A percentile compares a stretch with the other conserved stretches of the same genome.
phyloP scores from a whole-genome alignment of 495 filamentous ascomycete species.

The Penicillium arizonense region DNA sequence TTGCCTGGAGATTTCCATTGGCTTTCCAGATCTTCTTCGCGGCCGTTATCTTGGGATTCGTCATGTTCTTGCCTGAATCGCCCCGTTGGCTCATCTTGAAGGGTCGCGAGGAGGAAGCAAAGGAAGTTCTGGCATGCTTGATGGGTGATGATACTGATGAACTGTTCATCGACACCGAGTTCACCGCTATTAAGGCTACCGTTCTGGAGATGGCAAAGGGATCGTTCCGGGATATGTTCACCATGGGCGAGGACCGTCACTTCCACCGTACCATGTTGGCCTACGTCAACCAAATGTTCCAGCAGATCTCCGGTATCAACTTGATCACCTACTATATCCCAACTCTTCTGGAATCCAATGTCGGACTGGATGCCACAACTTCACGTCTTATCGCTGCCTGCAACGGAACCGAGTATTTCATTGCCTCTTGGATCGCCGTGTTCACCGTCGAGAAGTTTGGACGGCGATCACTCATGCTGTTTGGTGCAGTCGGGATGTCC shows the following conservation, averaged over 20 bases:
- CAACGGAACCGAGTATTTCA: slow-evolving; percentile 73
- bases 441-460: slow-evolving; percentile 70
- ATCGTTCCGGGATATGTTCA: slow-evolving; percentile 67
- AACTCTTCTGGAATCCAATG: slow-evolving; percentile 58
- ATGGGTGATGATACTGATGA: slow-evolving; percentile 53
- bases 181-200: slow-evolving; percentile 71
- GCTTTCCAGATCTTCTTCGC: slow-evolving; percentile 72
- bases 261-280: slow-evolving; percentile 70
- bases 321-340: slow-evolving; percentile 73
- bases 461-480: slow-evolving; percentile 69
- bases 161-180: slow-evolving; percentile 58
- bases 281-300: slow-evolving; percentile 77
- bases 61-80: slow-evolving; percentile 68
- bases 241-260: slow-evolving; percentile 68
- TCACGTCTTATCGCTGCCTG: slow-evolving; percentile 68
- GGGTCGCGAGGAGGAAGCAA: slow-evolving; percentile 63
- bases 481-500: slow-evolving; percentile 68
- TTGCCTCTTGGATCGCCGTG: slow-evolving; percentile 69
- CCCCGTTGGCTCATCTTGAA: slow-evolving; percentile 74
- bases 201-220: slow-evolving; percentile 69
- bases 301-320: slow-evolving; percentile 76
- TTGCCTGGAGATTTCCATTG: slow-evolving; percentile 74
- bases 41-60: slow-evolving; percentile 55
- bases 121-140: slow-evolving; percentile 60
- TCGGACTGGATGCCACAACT: slow-evolving; percentile 52